Evolutionary conservation across 2,329 filamentous ascomycete species (phyloP), one percentile per base, ranked within the genome.

Genomic region (Aspergillus udagawae): DNA sequence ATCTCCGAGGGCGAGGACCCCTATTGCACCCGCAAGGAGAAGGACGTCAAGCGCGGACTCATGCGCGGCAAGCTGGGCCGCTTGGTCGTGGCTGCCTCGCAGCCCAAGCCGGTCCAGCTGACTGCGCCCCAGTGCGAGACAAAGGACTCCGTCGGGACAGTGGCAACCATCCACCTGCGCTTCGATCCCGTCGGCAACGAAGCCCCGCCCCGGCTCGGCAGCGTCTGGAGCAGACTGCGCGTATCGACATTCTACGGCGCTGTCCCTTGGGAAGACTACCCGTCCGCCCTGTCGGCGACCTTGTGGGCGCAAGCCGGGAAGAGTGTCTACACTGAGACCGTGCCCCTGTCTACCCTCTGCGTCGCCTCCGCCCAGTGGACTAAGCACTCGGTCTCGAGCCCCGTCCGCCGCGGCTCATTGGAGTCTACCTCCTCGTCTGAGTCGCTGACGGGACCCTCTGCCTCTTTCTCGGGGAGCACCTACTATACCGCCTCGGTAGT

Each of bases 401-500:
- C 63, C 53, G 52, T 64, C 32, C 66, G 67, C 25, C 65, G 68
- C 14, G 64, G 67, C 56, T 69, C 73, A 47, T 27, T 68, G 50
- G 55, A 68, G 54, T 70, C 68, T 12, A 66, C 61, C 17, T 67
- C 66, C 6, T 71, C 70, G 53, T 60, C 67, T 27, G 59, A 70
- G 52, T 68, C 70, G 32, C 53, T 71, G 23, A 65, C 68, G 3
- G 63, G 63, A 4, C 68, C 77, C 21, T 74, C 74, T 1, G 63
- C 72, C 42, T 69, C 68, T 27, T 83, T 81, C 68, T 70, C 74
- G 1, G 77, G 77, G 25, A 70, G 72, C 5, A 67, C 67, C 17
- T 86, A 82, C 72, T 90, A 87, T 72, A 86, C 83, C 2, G 80
- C 86, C 6, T 77, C 77, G n/a, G 75, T 90, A 38, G 68, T 87